These are phyloP conservation scores for Cokeromyces recurvatus DNA, from an alignment of 371 early-diverging fungal species.

Conservation along the genomic window DNA sequence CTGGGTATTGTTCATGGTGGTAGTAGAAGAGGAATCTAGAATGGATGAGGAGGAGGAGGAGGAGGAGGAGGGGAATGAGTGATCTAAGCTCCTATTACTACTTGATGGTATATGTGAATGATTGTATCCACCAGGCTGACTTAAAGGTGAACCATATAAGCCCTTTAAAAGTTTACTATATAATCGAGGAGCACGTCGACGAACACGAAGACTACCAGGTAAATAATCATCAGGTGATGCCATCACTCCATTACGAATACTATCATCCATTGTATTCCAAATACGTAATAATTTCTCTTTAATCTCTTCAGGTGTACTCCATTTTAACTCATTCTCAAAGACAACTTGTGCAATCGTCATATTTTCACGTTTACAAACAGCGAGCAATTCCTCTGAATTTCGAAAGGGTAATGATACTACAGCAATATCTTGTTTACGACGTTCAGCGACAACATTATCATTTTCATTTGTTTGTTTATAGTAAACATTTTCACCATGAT, in stretches of 20 bases:
- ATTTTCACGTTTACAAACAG: conserved; percentile 77
- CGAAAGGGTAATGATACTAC: conserved; percentile 85
- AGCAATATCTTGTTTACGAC: conserved; percentile 66
- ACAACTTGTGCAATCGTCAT: conserved; percentile 96
- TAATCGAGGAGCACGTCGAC: conserved; percentile 85
- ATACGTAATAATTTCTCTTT: conserved; percentile 68
- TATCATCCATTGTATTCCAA: conserved; percentile 93
- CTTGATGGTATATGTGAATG: conserved; percentile 18
- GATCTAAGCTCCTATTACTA: conserved; percentile 5
- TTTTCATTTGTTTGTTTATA: conserved; percentile 56
- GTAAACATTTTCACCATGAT: conserved; percentile 85
- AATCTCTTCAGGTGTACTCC: conserved; percentile 82
- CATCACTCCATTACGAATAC: conserved; percentile 75
- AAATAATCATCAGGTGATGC: conserved; percentile 50
- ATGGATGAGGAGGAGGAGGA: neutral
- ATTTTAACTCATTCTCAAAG: conserved; percentile 88
- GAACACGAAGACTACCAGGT: conserved; percentile 83
- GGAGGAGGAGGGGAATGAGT: neutral
- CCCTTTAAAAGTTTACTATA: conserved; percentile 84
- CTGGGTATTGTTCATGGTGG: conserved; percentile 2
- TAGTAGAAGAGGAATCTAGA: neutral
- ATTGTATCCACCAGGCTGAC: conserved; percentile 15
- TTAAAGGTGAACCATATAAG: conserved; percentile 49
- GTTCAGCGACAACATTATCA: conserved; percentile 29
- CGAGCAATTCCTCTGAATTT: conserved; percentile 73